Percentiles rank a stretch among this genome's conserved stretches.
These are phyloP conservation scores for Dictyophora rubrovolvata DNA, from an alignment of 768 basidiomycete genomes.

Conservation along the genomic window DNA sequence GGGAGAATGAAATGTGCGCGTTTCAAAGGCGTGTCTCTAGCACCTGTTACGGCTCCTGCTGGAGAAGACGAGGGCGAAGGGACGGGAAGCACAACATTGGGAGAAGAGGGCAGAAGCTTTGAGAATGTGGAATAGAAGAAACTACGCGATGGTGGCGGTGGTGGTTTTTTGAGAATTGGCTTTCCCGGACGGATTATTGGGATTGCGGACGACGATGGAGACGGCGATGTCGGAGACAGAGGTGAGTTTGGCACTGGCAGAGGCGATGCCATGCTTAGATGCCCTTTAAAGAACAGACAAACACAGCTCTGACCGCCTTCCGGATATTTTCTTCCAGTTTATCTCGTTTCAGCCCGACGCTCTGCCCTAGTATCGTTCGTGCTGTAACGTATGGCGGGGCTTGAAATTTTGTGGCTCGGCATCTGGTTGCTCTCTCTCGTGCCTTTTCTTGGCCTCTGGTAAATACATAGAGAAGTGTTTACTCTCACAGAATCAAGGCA, in stretches of 20 bases:
- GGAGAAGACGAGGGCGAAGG: slow-evolving; percentile 11
- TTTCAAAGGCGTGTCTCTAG: slow-evolving; percentile 58
- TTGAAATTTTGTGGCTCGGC: no score
- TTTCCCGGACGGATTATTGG: slow-evolving; percentile 72
- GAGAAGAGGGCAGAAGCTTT: slow-evolving; percentile 54
- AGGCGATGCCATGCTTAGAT: slow-evolving; percentile 28
- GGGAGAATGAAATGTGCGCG: slow-evolving; percentile 89
- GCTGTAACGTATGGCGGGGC: no score
- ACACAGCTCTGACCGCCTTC: background rate
- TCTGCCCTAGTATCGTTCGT: no score
- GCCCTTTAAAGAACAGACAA: no score
- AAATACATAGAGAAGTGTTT: no score
- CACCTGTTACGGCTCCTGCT: slow-evolving; percentile 6
- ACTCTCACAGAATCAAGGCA: no score
- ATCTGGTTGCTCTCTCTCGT: no score
- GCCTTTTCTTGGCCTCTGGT: no score
- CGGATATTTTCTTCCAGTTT: no score
- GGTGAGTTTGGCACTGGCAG: slow-evolving; percentile 31
- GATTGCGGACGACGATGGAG: slow-evolving; percentile 69
- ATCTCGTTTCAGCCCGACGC: no score
- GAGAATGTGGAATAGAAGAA: slow-evolving; percentile 62
- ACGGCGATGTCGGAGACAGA: slow-evolving; percentile 8
- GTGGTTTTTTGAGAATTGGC: slow-evolving; percentile 71
- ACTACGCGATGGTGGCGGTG: slow-evolving; percentile 47
- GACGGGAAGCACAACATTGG: slow-evolving; percentile 21